Evolutionary conservation across 2,329 filamentous ascomycete species (phyloP), one percentile per base, ranked within the genome.

Genomic region (Monilinia fructicola): DNA sequence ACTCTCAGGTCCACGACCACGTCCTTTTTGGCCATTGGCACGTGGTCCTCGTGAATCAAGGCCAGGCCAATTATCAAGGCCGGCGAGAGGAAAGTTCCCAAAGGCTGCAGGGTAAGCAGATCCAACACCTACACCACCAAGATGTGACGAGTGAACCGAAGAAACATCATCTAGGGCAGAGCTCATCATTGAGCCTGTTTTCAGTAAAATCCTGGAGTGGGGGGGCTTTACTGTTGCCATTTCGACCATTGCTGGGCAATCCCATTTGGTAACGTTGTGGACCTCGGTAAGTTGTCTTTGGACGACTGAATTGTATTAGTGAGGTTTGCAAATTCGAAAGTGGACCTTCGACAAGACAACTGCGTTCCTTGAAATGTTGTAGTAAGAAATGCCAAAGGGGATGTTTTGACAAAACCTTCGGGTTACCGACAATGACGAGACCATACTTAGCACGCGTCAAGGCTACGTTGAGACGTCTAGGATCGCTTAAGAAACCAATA

Each of bases 81-180:
- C 89, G 7, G 58, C 18, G 14, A 61, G 58, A 18, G 64, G 55
- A 79, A 99, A 98, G 77, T 90, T 91, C 66, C 92, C 93, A 79
- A 99, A 99, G 90, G 97, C 96, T 23, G 91, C 90, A 21, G 95
- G 95, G 77, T 94, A 98, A 31, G 92, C 91, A 58, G 89, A 88
- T 12, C 77, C 84, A 40, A 96, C 83, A n/a, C 89, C 90, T 46
- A 91, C 90, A 48, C 93, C 93, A 65, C 93, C 93, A 62, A 98
- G 86, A 0, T 93, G 89, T 54, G 93, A 97, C 58, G 93, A 93
- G 78, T 98, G 94, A 55, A 99, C 90, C 2, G 93, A 97, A 11
- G 94, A 98, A 52, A 97, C 93, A 77, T 99, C 95, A 74, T 99
- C 95, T 2, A 94, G 92, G 68, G 99, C 97, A 77, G 96, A 98